phyloP scores from a whole-genome alignment of 768 basidiomycete species.

The Baorangia bicolor region DNA sequence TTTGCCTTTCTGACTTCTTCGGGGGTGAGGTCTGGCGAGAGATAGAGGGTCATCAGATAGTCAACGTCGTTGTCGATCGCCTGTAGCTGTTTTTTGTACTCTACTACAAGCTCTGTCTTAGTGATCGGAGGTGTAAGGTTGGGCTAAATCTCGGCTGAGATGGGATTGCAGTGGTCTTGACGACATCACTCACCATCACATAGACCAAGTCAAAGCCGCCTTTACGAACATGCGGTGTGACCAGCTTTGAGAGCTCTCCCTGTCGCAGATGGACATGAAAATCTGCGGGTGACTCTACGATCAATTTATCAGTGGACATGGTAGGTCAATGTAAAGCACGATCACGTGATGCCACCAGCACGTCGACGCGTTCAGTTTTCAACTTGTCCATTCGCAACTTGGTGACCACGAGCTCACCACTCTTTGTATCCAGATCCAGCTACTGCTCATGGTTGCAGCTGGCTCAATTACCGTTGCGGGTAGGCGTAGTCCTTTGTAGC shows the following conservation, averaged over 20 bases:
- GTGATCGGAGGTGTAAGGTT: slow-evolving; percentile 91
- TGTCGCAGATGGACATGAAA: slow-evolving; percentile 98
- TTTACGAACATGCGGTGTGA: slow-evolving; percentile 83
- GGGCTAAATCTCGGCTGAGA: slow-evolving; percentile 53
- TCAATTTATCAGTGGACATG: slow-evolving; percentile 26
- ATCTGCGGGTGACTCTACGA: slow-evolving; percentile 66
- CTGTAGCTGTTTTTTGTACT: slow-evolving; percentile 76
- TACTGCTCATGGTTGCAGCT: slow-evolving; percentile 65
- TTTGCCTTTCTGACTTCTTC: slow-evolving; percentile 89
- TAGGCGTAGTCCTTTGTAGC: slow-evolving; percentile 27
- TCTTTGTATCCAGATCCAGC: slow-evolving; percentile 2
- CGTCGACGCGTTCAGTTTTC: slow-evolving; percentile 34
- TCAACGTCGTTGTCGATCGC: slow-evolving; percentile 73
- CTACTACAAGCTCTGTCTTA: slow-evolving; percentile 73
- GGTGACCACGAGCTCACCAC: not conserved
- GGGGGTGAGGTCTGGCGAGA: slow-evolving; percentile 88
- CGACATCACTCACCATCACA: slow-evolving; percentile 74
- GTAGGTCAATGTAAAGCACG: slow-evolving; percentile 19
- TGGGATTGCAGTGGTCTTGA: slow-evolving; percentile 7
- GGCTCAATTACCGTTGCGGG: slow-evolving; percentile 89
- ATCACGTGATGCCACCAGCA: slow-evolving; percentile 27
- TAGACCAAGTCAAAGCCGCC: slow-evolving; percentile 93
- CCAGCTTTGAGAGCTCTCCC: slow-evolving; percentile 75
- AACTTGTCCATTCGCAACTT: slow-evolving; percentile 15
- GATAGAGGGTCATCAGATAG: slow-evolving; percentile 95